Conservation (phyloP, 257 asterid species). For the Salvia rosmarinus region DNA sequence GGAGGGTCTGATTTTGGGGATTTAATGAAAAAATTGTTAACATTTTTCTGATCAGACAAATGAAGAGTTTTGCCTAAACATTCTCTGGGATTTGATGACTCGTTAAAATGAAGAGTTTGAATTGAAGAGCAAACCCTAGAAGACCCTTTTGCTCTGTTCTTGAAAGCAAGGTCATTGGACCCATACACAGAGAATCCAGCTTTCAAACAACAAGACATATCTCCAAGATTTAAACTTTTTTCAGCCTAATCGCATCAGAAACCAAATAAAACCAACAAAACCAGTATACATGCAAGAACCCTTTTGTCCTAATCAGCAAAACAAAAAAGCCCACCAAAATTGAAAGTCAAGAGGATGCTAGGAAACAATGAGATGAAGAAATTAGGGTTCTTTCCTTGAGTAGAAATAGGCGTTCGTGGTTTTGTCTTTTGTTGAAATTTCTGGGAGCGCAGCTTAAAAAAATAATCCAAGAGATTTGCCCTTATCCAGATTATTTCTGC, state of each 20-base stretch:
- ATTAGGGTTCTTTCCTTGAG: slow-evolving; percentile 13
- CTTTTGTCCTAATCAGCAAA: slow-evolving; percentile 33
- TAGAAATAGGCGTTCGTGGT: slow-evolving; percentile 31
- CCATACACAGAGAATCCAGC: slow-evolving; percentile 52
- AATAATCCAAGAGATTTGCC: slow-evolving; percentile 30
- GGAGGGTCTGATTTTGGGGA: slow-evolving; percentile 44
- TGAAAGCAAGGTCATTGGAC: slow-evolving; percentile 39
- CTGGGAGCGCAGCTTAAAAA: slow-evolving; percentile 10
- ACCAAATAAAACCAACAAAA: slow-evolving; percentile 31
- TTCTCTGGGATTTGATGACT: slow-evolving; percentile 50
- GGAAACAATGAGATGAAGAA: slow-evolving; percentile 5
- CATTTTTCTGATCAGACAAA: slow-evolving; percentile 35
- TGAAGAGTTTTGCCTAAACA: slow-evolving; percentile 48
- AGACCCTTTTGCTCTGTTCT: slow-evolving; percentile 42
- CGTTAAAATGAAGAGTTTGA: slow-evolving; percentile 47
- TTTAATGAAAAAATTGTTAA: slow-evolving; percentile 27
- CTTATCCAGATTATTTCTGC: slow-evolving; percentile 48
- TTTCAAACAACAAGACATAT: slow-evolving; percentile 67
- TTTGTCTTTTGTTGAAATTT: slow-evolving; percentile 32
- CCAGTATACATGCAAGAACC: slow-evolving; percentile 32
- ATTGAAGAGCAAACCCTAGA: slow-evolving; percentile 44
- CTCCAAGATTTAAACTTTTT: slow-evolving; percentile 36
- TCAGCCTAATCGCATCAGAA: slow-evolving; percentile 31
- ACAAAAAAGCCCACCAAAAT: slow-evolving; percentile 20
- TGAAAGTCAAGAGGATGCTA: slow-evolving; percentile 1